phyloP scores from a whole-genome alignment of 2,329 filamentous ascomycete species.

The Pestalotiopsis sp. region DNA sequence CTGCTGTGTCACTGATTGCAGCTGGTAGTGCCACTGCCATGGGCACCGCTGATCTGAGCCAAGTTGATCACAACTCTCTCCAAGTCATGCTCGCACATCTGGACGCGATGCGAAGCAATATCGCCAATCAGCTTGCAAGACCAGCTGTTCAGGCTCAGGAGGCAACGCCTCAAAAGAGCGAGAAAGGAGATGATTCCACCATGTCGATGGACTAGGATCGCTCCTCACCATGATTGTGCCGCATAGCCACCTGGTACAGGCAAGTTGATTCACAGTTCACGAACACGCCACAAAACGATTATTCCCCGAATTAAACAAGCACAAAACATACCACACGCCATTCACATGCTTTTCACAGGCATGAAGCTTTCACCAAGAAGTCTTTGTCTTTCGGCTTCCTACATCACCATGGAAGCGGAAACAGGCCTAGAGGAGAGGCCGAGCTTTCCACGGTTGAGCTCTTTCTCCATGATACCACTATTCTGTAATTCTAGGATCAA shows the following conservation, averaged over 20 bases:
- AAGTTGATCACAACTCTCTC: conserved; percentile 47
- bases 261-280: neutral
- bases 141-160: conserved; percentile 12
- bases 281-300: neutral
- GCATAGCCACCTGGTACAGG: neutral
- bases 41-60: conserved; percentile 39
- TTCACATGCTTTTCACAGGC: neutral
- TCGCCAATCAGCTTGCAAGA: conserved; percentile 39
- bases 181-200: conserved; percentile 11
- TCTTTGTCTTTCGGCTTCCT: neutral
- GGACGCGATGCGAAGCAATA: conserved; percentile 45
- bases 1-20: conserved; percentile 52
- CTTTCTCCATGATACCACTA: neutral
- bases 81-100: conserved; percentile 51
- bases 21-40: conserved; percentile 47
- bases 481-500: neutral
- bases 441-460: neutral
- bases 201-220: conserved; percentile 15
- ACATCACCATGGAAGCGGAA: neutral
- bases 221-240: neutral
- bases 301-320: neutral
- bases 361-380: neutral
- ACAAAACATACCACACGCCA: neutral
- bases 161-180: neutral
- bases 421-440: neutral